A percentile compares a stretch with the other conserved stretches of the same genome.
These are phyloP conservation scores for Clathrospora elynae DNA, from an alignment of 2,329 filamentous ascomycete genomes.

Conservation along the genomic window DNA sequence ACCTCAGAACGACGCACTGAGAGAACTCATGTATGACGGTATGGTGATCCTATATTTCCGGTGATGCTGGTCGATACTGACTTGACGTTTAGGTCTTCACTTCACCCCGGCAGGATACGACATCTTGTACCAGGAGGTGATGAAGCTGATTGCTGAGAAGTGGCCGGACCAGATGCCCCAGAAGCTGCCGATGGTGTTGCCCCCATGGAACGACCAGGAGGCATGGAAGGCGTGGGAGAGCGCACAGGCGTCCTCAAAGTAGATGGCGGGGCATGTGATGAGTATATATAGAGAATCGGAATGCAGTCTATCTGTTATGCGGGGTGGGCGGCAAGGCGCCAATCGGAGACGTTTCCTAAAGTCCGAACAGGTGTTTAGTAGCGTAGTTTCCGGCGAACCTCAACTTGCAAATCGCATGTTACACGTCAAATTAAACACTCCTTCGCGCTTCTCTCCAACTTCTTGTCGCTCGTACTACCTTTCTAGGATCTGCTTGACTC, in stretches of 20 bases:
- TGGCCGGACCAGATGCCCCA: slow-evolving; percentile 63
- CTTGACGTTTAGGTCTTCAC: slow-evolving; percentile 57
- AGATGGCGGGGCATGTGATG: neutral
- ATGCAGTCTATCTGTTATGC: neutral
- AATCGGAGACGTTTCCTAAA: slow-evolving; percentile 14
- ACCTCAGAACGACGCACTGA: slow-evolving; percentile 61
- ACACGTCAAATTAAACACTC: neutral
- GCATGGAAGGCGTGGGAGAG: slow-evolving; percentile 40
- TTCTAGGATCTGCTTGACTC: slow-evolving; percentile 3
- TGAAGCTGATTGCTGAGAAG: slow-evolving; percentile 55
- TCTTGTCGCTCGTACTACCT: neutral
- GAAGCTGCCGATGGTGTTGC: slow-evolving; percentile 58
- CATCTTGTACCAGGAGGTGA: slow-evolving; percentile 60
- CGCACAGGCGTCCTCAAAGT: slow-evolving; percentile 3
- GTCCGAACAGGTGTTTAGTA: slow-evolving; percentile 16
- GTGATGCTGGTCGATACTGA: slow-evolving; percentile 13
- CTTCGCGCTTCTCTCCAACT: neutral
- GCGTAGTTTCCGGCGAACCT: slow-evolving; percentile 10
- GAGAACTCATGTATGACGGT: slow-evolving; percentile 63
- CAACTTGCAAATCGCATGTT: slow-evolving; percentile 7
- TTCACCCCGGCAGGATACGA: slow-evolving; percentile 62
- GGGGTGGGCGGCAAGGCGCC: slow-evolving; percentile 7
- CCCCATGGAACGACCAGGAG: slow-evolving; percentile 56
- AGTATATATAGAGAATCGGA: slow-evolving; percentile 2
- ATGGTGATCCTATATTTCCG: slow-evolving; percentile 22